Evolutionary conservation across 441 rosid species (phyloP), one percentile per base, ranked within the genome.

Genomic region (Brassica hybrid): DNA sequence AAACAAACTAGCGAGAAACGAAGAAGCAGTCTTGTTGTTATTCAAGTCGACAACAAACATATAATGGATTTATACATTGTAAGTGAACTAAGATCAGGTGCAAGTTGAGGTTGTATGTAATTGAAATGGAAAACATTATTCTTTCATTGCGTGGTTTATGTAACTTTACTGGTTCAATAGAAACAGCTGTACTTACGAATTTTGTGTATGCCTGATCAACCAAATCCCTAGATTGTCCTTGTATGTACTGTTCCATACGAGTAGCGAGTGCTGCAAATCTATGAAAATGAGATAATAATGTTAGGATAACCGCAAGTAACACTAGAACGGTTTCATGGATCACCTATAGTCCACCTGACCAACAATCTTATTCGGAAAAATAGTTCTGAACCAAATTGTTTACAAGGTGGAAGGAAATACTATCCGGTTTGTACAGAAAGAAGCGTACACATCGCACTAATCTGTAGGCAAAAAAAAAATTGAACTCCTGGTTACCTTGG

Each of bases 171-270:
- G 38, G 30, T 30, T 58, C 27, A 34, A 32, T 17, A 38, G 34
- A 75, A 63, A 73, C 43, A 75, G 71, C 52, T 54, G 56, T 41
- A 88, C 98, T 89, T 78, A 96, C 99, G 74, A 96, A 91, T 89
- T 96, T 96, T 43, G 90, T 89, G 80, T 96, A 94, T 38, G 98
- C 98, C 80, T 96, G 98, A 87, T 96, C 99, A 86, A 94, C 98
- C 84, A 96, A 84, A 85, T 94, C 98, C 88, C 98, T 90, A 41
- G 99, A 96, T 83, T 96, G 98, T 30, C 98, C 99, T 76, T 90
- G 98, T 79, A 96, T 94, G 87, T 94, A 96, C 83, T 94, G 99
- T 85, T 96, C 99, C 98, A 96, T 96, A 36, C 98, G 98, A 71
- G 98, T 92, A 62, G 99, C 99, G 69, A 94, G 96, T 74, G 96